phyloP scores from a whole-genome alignment of 1,284 basidiomycete genomes.

The Microbotryomycetes sp. region DNA sequence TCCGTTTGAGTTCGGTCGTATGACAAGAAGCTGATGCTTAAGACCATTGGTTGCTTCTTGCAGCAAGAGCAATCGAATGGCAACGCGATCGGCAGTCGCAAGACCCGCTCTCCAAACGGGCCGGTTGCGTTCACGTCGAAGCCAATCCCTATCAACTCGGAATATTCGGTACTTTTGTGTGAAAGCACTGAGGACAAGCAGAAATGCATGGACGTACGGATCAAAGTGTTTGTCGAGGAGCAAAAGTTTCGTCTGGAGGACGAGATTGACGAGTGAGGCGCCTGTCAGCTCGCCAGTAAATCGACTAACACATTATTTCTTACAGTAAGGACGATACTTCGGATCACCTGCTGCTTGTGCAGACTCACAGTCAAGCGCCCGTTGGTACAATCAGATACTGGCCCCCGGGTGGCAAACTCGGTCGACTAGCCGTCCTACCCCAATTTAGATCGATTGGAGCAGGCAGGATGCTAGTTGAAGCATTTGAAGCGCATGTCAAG shows the following conservation, averaged over 20 bases:
- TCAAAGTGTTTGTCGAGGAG: constrained; percentile 35
- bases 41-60: too few species aligned
- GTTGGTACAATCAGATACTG: background rate
- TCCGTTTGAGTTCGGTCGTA: too few species aligned
- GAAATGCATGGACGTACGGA: constrained; percentile 25
- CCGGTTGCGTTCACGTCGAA: too few species aligned
- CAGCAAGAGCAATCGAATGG: too few species aligned
- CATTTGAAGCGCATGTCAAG: background rate
- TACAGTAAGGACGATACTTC: background rate
- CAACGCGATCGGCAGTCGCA: too few species aligned
- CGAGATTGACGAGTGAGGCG: constrained; percentile 35
- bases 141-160: background rate
- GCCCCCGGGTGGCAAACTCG: background rate
- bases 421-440: background rate
- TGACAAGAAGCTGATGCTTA: too few species aligned
- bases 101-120: too few species aligned
- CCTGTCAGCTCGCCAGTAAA: too few species aligned
- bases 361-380: background rate
- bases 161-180: background rate
- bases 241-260: constrained; percentile 33
- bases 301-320: too few species aligned
- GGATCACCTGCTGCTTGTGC: background rate
- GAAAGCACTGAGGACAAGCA: constrained; percentile 5
- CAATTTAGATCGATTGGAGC: background rate
- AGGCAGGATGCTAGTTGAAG: background rate